Percentiles rank a stretch among this genome's conserved stretches.
Evolutionary conservation across 2,329 filamentous ascomycete species (phyloP).

Genomic region (Cladosporium sp.): DNA sequence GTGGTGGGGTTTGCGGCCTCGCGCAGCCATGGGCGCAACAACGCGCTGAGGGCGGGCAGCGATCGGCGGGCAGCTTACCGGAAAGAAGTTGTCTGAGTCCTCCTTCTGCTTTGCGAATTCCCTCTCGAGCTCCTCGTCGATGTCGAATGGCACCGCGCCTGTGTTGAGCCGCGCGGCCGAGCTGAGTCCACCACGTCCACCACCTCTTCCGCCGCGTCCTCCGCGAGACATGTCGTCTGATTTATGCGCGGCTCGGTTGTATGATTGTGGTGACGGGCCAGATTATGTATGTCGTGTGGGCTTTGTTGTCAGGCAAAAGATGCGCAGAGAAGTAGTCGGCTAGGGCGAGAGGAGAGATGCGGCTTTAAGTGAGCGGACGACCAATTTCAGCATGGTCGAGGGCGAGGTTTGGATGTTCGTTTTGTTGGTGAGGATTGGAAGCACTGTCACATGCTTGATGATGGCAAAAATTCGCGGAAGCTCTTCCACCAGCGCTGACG

Average conservation of each 20-base stretch:
- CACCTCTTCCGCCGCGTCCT: conserved; percentile 8
- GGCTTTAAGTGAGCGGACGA: not conserved
- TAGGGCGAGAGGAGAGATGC: not conserved
- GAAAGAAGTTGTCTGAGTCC: conserved; percentile 8
- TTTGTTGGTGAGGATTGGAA: not conserved
- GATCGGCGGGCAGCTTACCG: conserved; percentile 8
- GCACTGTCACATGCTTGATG: conserved; percentile 9
- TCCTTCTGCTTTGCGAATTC: conserved; percentile 11
- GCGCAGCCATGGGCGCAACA: not conserved
- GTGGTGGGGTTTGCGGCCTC: not conserved
- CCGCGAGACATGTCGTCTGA: conserved; percentile 6
- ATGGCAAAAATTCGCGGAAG: conserved; percentile 6
- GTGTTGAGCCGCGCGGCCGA: conserved; percentile 7
- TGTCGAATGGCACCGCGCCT: conserved; percentile 7
- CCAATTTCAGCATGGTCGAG: conserved; percentile 3
- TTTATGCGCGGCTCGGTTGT: not conserved
- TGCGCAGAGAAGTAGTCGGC: not conserved
- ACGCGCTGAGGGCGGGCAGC: not conserved
- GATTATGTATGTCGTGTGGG: not conserved
- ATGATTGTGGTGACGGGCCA: not conserved
- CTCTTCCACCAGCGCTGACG: not conserved
- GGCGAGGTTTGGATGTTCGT: not conserved
- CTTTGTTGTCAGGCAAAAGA: not conserved
- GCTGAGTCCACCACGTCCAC: conserved; percentile 10
- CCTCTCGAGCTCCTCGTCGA: conserved; percentile 12